These are phyloP conservation scores for Suillus clintonianus DNA, from an alignment of 768 basidiomycete genomes.

Conservation along the genomic window DNA sequence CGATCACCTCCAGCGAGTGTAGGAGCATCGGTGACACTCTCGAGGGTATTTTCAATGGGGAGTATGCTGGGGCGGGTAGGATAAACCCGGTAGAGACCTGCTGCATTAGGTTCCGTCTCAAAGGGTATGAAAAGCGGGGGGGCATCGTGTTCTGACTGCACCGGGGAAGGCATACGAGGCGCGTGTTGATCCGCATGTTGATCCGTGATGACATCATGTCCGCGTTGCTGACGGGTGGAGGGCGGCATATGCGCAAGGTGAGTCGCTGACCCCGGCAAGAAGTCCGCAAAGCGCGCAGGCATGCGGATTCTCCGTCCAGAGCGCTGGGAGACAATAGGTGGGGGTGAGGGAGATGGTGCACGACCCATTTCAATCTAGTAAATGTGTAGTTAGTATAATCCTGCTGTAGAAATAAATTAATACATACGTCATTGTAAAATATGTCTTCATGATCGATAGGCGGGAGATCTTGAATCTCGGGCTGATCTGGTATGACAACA, in stretches of 20 bases:
- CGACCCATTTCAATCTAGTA: not conserved
- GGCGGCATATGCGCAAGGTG: not conserved
- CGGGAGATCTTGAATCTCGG: not conserved
- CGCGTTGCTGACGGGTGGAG: not conserved
- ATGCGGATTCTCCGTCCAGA: constrained; percentile 5
- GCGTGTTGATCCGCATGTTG: not conserved
- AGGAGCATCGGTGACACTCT: not conserved
- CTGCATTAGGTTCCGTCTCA: not conserved
- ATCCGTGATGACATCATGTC: not conserved
- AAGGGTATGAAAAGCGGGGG: not conserved
- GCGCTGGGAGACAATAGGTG: not conserved
- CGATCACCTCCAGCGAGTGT: not conserved
- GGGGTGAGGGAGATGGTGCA: not conserved
- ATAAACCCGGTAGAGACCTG: constrained; percentile 10
- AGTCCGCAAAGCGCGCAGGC: constrained; percentile 7
- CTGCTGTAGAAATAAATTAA: not conserved
- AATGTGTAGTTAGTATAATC: not conserved
- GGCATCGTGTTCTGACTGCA: too few species aligned
- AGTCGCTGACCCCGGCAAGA: not conserved
- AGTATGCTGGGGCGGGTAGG: not conserved
- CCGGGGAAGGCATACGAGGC: not conserved
- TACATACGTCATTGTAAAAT: not conserved
- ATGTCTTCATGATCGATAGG: not conserved
- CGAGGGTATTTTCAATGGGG: not conserved
- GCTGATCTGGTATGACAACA: too few species aligned